Evolutionary conservation across 805 yeast genomes (phyloP).

Genomic region (Wickerhamiella brachini): DNA sequence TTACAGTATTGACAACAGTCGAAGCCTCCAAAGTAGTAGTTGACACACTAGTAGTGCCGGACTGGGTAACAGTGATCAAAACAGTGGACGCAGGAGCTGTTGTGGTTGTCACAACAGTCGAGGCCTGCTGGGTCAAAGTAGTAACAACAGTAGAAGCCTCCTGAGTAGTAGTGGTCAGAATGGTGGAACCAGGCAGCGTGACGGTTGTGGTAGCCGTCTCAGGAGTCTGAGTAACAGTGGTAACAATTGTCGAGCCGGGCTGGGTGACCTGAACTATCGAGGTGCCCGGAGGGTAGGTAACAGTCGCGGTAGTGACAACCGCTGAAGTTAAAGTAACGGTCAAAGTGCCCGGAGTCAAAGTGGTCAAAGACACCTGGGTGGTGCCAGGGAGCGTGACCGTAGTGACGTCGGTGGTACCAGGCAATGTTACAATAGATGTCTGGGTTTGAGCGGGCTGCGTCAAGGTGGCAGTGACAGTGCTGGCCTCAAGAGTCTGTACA

Average conservation of each 20-base stretch:
- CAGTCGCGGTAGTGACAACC: neutral
- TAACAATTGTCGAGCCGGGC: neutral
- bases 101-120: neutral
- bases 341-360: neutral
- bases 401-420: conserved; percentile 1
- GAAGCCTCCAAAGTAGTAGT: neutral
- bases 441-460: neutral
- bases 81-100: neutral
- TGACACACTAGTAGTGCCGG: neutral
- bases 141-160: neutral
- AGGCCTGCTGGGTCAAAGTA: neutral
- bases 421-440: neutral
- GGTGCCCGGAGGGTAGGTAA: conserved; percentile 1
- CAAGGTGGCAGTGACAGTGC: neutral
- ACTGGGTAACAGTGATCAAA: neutral
- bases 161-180: conserved; percentile 1
- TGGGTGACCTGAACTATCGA: neutral
- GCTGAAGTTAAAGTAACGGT: neutral
- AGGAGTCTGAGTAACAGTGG: neutral
- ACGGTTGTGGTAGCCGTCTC: neutral
- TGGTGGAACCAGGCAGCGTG: neutral
- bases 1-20: neutral
- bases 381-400: conserved; percentile 5
- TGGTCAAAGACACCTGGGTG: neutral
- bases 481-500: neutral